phyloP scores from a whole-genome alignment of 805 yeast genomes.

The Kodamaea lidongshanica region DNA sequence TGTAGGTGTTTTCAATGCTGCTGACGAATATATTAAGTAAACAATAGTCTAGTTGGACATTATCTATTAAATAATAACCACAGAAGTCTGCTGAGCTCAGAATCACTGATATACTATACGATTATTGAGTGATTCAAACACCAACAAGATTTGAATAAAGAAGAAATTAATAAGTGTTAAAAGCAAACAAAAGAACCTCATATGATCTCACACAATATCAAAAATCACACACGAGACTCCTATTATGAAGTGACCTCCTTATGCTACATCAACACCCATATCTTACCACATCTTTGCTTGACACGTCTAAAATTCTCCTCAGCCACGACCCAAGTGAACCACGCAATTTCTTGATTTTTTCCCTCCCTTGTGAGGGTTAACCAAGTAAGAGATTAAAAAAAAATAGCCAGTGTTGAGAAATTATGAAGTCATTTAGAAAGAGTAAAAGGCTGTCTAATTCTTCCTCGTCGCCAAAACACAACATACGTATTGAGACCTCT shows the following conservation, averaged over 20 bases:
- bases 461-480: constrained; percentile 26
- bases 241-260: too few species aligned
- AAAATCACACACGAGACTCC: too few species aligned
- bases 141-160: constrained; percentile 1
- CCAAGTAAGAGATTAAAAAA: constrained; percentile 1
- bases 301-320: constrained; percentile 2
- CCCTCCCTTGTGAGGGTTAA: constrained; percentile 1
- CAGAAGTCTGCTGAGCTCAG: too few species aligned
- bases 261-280: neutral
- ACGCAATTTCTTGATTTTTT: constrained; percentile 2
- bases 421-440: constrained; percentile 40
- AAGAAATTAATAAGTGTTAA: neutral
- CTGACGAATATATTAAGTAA: too few species aligned
- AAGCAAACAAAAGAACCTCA: neutral
- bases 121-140: constrained; percentile 1
- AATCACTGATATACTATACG: too few species aligned
- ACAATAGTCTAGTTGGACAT: too few species aligned
- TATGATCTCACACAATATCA: neutral
- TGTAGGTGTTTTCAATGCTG: too few species aligned
- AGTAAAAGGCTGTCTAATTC: constrained; percentile 33
- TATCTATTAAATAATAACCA: too few species aligned
- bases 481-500: constrained; percentile 25
- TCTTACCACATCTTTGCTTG: neutral
- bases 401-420: constrained; percentile 7
- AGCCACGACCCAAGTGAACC: too few species aligned